Evolutionary conservation across 805 yeast genomes (phyloP), one percentile per base, ranked within the genome.

Genomic region (Candida wancherniae): DNA sequence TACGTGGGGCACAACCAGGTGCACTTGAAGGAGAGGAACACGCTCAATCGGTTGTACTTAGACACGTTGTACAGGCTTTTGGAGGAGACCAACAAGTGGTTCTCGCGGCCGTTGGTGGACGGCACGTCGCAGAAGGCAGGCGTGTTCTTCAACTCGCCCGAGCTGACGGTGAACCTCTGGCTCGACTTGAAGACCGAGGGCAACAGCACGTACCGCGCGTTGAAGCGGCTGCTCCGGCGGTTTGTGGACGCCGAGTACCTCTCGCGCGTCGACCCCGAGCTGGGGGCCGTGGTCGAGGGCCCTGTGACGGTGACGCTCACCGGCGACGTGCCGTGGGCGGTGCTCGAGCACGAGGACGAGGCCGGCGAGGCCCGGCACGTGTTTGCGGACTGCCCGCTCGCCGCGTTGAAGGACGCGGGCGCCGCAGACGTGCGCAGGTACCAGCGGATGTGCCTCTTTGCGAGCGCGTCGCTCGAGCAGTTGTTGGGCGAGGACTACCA

Each of bases 291-390:
- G 34, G 51, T 53, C 2, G 53, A 61, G 28, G 80, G 79, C 1
- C 85, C 86, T 4, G 34, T 83, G 7, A 71, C 83, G 0, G 61
- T 81, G 4, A 67, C 81, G 5, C 66, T 79, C 18, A 81, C 87
- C 0, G 92, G 92, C 1, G 68, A 76, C 44, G 63, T 73, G 17
- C 86, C 87, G 1, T 45, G 55, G 22, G 70, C 60, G 11, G 36
- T 45, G 6, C 52, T 62, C 3, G 42, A 45, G 26, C 39, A 29
- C 11, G 57, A 53, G 27, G 39, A 42, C 4, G 31, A 29, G 11
- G 21, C 10, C 9, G 2, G 8, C 5, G 27, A 18, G 14, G 3
- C n/a, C 3, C 36, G 63, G n/a, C 62, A 66, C 53, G 44, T 65
- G 28, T 78, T 75, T 43, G 55, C 61, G 22, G 84, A 78, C 50